These are phyloP conservation scores for Pestalotiopsis sp. DNA, from an alignment of 2,329 filamentous ascomycete species.

Conservation along the genomic window DNA sequence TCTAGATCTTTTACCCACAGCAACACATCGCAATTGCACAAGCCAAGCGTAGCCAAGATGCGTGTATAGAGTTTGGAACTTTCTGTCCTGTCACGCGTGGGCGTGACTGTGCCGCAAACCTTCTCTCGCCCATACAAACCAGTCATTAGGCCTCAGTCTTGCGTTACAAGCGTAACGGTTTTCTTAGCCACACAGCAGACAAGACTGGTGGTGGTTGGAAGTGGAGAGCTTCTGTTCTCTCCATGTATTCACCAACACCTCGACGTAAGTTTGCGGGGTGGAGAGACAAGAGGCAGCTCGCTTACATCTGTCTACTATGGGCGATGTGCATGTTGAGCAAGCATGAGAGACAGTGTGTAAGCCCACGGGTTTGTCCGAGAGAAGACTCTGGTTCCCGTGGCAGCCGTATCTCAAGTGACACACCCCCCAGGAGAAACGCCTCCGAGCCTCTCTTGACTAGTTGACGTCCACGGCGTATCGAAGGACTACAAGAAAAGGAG, in stretches of 20 bases:
- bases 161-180: neutral
- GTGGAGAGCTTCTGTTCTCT: neutral
- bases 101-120: neutral
- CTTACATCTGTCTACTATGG: neutral
- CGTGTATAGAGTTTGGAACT: neutral
- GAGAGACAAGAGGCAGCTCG: neutral
- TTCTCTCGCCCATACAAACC: neutral
- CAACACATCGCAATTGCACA: neutral
- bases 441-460: neutral
- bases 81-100: neutral
- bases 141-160: neutral
- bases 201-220: neutral
- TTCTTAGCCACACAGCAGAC: neutral
- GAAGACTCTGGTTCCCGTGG: neutral
- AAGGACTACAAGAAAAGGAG: too few species aligned
- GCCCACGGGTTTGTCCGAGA: neutral
- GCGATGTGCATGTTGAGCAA: neutral
- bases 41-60: neutral
- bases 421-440: neutral
- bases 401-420: neutral
- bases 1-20: neutral
- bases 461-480: neutral
- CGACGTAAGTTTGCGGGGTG: neutral
- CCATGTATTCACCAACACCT: neutral
- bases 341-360: neutral